Base-by-base conservation (phyloP, 768 basidiomycete genomes). In the Leucosporidium creatinivorum region DNA sequence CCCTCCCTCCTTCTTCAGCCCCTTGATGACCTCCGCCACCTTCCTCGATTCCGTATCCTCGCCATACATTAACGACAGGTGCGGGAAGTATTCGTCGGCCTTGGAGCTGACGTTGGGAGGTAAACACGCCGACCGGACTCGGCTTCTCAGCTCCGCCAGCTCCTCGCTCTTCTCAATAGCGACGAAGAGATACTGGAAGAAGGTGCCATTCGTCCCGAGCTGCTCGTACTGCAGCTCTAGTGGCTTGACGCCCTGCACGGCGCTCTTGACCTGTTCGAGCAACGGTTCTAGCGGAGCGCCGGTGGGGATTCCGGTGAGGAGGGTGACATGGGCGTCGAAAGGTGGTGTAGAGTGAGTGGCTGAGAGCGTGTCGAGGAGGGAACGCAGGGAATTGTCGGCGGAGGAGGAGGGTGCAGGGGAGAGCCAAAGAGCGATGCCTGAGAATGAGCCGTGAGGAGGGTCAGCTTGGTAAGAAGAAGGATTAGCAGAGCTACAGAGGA, bases 181-280 rank as follows among this genome's bases (percentile, higher is more conserved):
- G 19, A 36, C 54, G 50, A 67, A 70, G 33, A 67, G 17, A 61
- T 58, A 70, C 50, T 70, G 69, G 30, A 67, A 70, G 59, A 51
- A 67, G 50, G 4, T 48, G 8, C 25, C 15, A 2, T 58, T 26
- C 7, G 61, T 55, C 2, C 61, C 69, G 9, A 66, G 51, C 0
- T 17, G 9, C 5, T 25, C 6, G 48, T 63, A 54, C 0, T 3
- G 1, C 3, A 70, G 54, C 0, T 1, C 2, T 21, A 69, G 52
- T 4, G 55, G 44, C 0, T 23, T n/a, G 50, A n/a, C 13, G 9
- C 21, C 50, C 21, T 51, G 21, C 23, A 60, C 10, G 25, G 36
- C 25, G 10, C 30, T 0, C 1, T 21, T 10, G n/a, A 62, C 28
- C 13, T 26, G 51, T 2, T 30, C 44, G 52, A 63, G 62, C 6